These are phyloP conservation scores for Bipolaris gigantea DNA, from an alignment of 2,329 filamentous ascomycete species.

Conservation along the genomic window DNA sequence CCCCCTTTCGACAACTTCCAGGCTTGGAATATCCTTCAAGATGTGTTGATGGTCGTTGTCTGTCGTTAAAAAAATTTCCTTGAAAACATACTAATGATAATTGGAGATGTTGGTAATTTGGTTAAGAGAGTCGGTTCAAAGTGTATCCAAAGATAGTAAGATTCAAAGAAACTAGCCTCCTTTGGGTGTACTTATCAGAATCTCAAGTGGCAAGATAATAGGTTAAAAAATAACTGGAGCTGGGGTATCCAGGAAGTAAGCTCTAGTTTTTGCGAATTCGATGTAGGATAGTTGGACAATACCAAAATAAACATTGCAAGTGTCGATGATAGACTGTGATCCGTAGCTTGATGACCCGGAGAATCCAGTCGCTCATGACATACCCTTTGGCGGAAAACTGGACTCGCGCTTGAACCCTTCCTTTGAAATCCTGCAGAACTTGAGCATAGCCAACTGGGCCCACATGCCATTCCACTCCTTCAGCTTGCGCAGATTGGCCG, in stretches of 20 bases:
- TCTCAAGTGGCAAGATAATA: not conserved
- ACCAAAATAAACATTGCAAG: no score
- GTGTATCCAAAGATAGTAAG: not conserved
- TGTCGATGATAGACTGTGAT: not conserved
- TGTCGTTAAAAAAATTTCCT: not conserved
- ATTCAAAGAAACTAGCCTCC: not conserved
- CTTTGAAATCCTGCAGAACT: slow-evolving; percentile 73
- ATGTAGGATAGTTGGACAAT: no score
- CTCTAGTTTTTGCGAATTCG: not conserved
- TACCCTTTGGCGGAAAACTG: slow-evolving; percentile 70
- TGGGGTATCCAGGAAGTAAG: not conserved
- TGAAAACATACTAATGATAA: not conserved
- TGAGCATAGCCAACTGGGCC: slow-evolving; percentile 74
- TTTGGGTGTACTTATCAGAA: not conserved
- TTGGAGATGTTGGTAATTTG: not conserved
- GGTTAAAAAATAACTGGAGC: not conserved
- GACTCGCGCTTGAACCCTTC: slow-evolving; percentile 68
- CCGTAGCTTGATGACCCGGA: not conserved
- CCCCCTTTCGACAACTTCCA: no score
- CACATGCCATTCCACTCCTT: slow-evolving; percentile 81
- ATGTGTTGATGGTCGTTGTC: not conserved
- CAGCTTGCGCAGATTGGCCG: slow-evolving; percentile 66
- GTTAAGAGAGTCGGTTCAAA: not conserved
- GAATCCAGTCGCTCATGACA: slow-evolving; percentile 32
- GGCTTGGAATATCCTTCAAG: not conserved